Evolutionary conservation across 1,284 basidiomycete genomes (phyloP), one percentile per base, ranked within the genome.

Genomic region (Stereum hirsutum): DNA sequence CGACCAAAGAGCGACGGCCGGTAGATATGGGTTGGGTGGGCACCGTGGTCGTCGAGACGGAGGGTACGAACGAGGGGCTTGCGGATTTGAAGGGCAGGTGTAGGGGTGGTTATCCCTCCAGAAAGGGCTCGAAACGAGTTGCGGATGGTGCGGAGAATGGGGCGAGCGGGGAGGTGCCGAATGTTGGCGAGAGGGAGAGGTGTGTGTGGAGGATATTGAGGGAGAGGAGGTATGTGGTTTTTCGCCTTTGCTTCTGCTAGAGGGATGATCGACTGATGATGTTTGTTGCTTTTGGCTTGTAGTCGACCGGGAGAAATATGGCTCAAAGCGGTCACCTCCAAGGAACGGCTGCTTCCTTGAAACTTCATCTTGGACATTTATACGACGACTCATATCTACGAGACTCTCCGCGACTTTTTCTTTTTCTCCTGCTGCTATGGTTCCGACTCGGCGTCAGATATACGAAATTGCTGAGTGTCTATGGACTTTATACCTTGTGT

Each of bases 251-350:
- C n/a, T 7, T 46, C 19, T 40, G 19, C 37, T 43, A 42, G 35
- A 6, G 26, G 8, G 12, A 31, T 41, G 40, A 24, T 41, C 5
- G 23, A n/a, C 10, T 10, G 42, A 32, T 14, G 42, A 30, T 50
- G 45, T 14, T n/a, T n/a, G n/a, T n/a, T n/a, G 32, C 21, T 32
- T 46, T 33, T 20, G 32, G 45, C 42, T 43, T 46, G 8, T 46
- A 87, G 84, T 54, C 82, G 81, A 17, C 84, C 84, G n/a, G 81
- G 82, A 12, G 84, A 88, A 57, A 81, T 88, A 35, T 88, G 85
- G 83, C 74, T 88, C 40, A 65, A 74, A 40, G 70, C 77, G 15
- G 81, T 87, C 32, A 69, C 71, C n/a, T 62, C 65, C 39, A 80
- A 79, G 59, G 81, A 85, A 49, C 58, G 70, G 26, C 44, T 77